Percentiles rank a stretch among this genome's conserved stretches.
These are phyloP conservation scores for Proliferodiscus dingleyae DNA, from an alignment of 2,329 filamentous ascomycete genomes.

Conservation along the genomic window DNA sequence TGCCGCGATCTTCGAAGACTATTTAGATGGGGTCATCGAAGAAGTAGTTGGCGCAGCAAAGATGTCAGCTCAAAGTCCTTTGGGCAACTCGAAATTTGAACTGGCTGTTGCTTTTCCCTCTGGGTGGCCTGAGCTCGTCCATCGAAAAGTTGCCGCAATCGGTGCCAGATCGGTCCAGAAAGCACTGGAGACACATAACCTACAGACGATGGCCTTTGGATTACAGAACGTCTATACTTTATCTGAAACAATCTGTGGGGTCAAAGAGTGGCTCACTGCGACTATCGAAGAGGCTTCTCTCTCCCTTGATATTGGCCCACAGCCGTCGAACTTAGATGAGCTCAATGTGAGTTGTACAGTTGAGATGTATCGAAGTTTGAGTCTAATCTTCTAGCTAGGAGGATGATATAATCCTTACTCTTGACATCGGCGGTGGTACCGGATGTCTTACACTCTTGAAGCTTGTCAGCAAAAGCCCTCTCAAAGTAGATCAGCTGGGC, in stretches of 20 bases:
- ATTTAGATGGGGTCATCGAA: slow-evolving; percentile 1
- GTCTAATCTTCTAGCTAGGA: slow-evolving; percentile 2
- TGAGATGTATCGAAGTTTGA: not conserved
- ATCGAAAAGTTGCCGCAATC: slow-evolving; percentile 9
- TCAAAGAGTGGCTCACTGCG: slow-evolving; percentile 11
- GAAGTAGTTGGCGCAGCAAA: not conserved
- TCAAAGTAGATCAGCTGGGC: slow-evolving; percentile 9
- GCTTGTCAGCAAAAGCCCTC: slow-evolving; percentile 9
- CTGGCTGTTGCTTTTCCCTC: slow-evolving; percentile 15
- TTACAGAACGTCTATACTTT: slow-evolving; percentile 16
- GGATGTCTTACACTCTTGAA: slow-evolving; percentile 10
- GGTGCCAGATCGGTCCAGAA: slow-evolving; percentile 7
- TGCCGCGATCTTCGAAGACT: slow-evolving; percentile 10
- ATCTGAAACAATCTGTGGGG: slow-evolving; percentile 13
- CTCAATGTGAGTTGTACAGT: slow-evolving; percentile 3
- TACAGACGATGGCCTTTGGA: slow-evolving; percentile 8
- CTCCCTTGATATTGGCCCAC: not conserved
- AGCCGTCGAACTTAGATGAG: slow-evolving; percentile 2
- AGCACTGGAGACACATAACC: slow-evolving; percentile 2
- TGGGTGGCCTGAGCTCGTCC: slow-evolving; percentile 12
- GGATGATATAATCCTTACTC: slow-evolving; percentile 7
- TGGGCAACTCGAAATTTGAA: slow-evolving; percentile 3
- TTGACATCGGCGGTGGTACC: slow-evolving; percentile 14
- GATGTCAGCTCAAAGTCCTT: not conserved
- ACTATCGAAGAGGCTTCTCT: slow-evolving; percentile 1